A percentile compares a stretch with the other conserved stretches of the same genome.
These are phyloP conservation scores for Seiridium cupressi DNA, from an alignment of 2,329 filamentous ascomycete genomes.

Conservation along the genomic window DNA sequence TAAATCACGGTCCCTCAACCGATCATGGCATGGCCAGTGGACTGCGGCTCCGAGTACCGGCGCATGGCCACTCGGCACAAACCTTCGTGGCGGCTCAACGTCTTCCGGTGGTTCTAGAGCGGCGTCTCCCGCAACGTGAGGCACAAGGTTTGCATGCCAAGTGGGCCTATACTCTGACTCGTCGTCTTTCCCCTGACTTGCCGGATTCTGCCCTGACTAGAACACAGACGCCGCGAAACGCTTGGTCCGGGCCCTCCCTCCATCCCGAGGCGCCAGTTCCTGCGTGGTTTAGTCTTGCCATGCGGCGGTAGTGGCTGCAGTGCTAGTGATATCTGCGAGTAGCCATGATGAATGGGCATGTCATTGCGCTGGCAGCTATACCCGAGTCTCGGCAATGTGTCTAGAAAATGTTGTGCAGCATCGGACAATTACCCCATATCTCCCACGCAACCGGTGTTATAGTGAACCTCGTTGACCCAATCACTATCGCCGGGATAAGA, in stretches of 20 bases:
- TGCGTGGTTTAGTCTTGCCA: background rate
- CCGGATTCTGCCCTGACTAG: conserved; percentile 1
- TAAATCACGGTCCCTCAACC: background rate
- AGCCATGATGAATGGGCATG: background rate
- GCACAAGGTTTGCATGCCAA: background rate
- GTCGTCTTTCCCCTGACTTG: background rate
- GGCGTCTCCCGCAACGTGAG: background rate
- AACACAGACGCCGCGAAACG: background rate
- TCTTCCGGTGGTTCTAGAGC: background rate
- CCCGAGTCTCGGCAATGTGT: background rate
- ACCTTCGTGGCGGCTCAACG: background rate
- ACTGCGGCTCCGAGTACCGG: background rate
- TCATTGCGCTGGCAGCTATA: conserved; percentile 3
- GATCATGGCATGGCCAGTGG: background rate
- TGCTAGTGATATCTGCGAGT: background rate
- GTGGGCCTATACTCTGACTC: background rate
- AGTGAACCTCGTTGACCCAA: background rate
- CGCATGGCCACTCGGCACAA: background rate
- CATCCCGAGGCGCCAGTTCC: background rate
- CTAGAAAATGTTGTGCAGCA: conserved; percentile 1
- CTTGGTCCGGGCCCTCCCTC: background rate
- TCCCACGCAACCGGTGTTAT: background rate
- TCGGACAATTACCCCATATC: conserved; percentile 4
- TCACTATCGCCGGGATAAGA: background rate
- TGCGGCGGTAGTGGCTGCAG: background rate